Percentiles rank a stretch among this genome's conserved stretches.
phyloP scores from a whole-genome alignment of 176 grass and related monocot genomes.

The Cymbopogon citratus region DNA sequence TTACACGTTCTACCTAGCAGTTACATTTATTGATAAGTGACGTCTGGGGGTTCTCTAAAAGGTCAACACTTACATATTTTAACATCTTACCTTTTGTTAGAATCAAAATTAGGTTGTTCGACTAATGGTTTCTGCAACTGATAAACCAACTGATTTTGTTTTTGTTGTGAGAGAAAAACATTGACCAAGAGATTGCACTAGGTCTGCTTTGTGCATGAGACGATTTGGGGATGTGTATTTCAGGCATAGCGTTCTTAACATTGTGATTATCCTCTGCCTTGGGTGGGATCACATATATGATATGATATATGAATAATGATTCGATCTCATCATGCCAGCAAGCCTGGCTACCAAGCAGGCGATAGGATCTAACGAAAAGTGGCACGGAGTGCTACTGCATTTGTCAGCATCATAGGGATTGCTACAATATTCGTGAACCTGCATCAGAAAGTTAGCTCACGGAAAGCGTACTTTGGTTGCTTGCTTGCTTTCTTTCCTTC shows the following conservation, averaged over 20 bases:
- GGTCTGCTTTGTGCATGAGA: too few species aligned
- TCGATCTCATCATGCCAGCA: neutral
- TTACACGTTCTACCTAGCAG: neutral
- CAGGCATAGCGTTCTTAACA: too few species aligned
- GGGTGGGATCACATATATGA: neutral
- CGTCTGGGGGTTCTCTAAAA: too few species aligned
- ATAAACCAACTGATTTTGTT: too few species aligned
- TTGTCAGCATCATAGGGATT: conserved; percentile 36
- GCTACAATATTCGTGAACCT: conserved; percentile 27
- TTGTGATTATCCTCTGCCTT: too few species aligned
- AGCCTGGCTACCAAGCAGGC: neutral
- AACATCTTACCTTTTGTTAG: too few species aligned
- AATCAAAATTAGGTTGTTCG: too few species aligned
- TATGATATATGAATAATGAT: neutral
- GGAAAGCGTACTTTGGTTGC: conserved; percentile 18
- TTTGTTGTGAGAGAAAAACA: too few species aligned
- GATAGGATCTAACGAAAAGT: conserved; percentile 40
- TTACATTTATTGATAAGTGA: neutral
- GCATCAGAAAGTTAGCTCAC: conserved; percentile 34
- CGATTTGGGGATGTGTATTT: too few species aligned
- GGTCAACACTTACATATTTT: too few species aligned
- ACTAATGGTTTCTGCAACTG: too few species aligned
- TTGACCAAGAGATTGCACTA: too few species aligned
- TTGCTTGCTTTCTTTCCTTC: conserved; percentile 37
- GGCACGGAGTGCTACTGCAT: conserved; percentile 32